Conservation (phyloP, 2,329 filamentous ascomycete genomes). For the Aspergillus oerlinghausenensis region DNA sequence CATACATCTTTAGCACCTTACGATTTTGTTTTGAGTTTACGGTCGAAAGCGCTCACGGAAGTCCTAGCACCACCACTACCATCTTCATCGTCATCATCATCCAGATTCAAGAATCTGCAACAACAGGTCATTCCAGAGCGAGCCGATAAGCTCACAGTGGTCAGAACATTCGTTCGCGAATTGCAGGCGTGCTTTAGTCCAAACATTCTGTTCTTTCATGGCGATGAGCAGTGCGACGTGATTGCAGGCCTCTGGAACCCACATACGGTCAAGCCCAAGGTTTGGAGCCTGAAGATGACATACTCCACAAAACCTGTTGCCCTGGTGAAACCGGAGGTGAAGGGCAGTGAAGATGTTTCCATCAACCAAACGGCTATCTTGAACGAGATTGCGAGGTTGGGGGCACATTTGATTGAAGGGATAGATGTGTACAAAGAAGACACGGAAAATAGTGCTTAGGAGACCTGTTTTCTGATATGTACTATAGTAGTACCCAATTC, state of each 20-base stretch:
- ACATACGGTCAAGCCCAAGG: conserved; percentile 24
- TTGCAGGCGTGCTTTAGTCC: conserved; percentile 63
- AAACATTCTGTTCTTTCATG: conserved; percentile 74
- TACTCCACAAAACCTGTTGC: conserved; percentile 32
- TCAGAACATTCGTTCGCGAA: conserved; percentile 61
- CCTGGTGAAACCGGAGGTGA: conserved; percentile 8
- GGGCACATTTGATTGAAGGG: conserved; percentile 60
- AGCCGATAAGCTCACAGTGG: conserved; percentile 56
- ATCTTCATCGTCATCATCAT: conserved; percentile 22
- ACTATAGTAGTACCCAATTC: conserved; percentile 14
- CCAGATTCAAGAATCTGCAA: conserved; percentile 76
- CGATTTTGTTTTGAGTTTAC: conserved; percentile 76
- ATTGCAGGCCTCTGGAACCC: conserved; percentile 66
- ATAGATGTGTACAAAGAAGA: conserved; percentile 51
- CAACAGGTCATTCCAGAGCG: conserved; percentile 36
- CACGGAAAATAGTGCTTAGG: conserved; percentile 10
- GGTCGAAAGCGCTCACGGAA: conserved; percentile 47
- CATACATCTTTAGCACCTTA: conserved; percentile 69
- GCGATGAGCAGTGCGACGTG: conserved; percentile 52
- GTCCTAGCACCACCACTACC: conserved; percentile 22
- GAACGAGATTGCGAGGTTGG: conserved; percentile 46
- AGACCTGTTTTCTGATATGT: conserved; percentile 4
- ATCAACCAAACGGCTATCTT: conserved; percentile 40
- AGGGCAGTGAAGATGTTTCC: conserved; percentile 19
- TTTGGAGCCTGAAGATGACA: conserved; percentile 34